Base-by-base conservation (phyloP, 495 filamentous ascomycete species). In the Daldinia grandis region DNA sequence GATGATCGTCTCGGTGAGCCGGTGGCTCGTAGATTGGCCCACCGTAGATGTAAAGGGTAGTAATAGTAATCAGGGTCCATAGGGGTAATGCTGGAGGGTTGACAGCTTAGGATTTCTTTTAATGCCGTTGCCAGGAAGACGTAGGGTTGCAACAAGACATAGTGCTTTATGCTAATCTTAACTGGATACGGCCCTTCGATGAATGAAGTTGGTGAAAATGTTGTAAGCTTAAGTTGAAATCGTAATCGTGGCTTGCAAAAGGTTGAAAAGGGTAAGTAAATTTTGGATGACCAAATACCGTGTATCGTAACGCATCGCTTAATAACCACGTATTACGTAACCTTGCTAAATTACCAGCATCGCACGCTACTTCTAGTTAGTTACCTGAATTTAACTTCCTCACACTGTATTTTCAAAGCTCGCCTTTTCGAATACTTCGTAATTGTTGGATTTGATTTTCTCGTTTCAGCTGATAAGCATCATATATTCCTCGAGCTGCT, bases 131-230 rank as follows among this genome's bases (percentile, higher is more conserved):
- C 57, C 24, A 60, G 56, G 37, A 61, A 61, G 21, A 64, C 49
- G 64, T 68, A 72, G 64, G 69, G 69, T 72, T 65, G 28, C 69
- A 72, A 44, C 17, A 31, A n/a, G 12, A 15, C 56, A 61, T 57
- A 64, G 27, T 59, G 27, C 47, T 60, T 61, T 27, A 54, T 68
- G 64, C 33, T 37, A 61, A 68, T 68, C 64, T 21, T 47, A 40
- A 33, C 60, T 50, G 12, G 59, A 64, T 56, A 49, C 42, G 35
- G 58, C 40, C n/a, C 28, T 44, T 53, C 25, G 63, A 58, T 44
- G 35, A 58, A 31, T 25, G 51, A 51, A 21, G 38, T 50, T 47
- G 47, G 1, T 44, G 14, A 50, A 63, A 50, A 28, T 62, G 64
- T 61, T 60, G 61, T 61, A 25, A 62, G 62, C 56, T 64, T 59